Percentiles rank a stretch among this genome's conserved stretches.
Evolutionary conservation across 116 monocot species (phyloP).

Genomic region (Trichopus zeylanicus): DNA sequence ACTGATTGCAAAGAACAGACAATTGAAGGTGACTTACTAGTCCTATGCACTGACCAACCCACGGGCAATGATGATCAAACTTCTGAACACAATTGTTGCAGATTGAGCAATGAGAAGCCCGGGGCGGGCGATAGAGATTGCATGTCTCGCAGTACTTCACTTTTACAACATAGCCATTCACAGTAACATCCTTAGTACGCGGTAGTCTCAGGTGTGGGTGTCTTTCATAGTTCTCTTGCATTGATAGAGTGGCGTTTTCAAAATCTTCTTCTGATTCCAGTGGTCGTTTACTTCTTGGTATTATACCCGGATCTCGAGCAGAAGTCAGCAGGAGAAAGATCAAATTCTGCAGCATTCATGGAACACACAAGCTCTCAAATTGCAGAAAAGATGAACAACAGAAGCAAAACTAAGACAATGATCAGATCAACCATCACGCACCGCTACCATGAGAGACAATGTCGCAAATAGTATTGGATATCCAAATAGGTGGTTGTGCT

Average conservation of each 20-base stretch:
- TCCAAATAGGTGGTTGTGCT: not conserved
- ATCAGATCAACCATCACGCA: not conserved
- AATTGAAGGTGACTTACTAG: slow-evolving; percentile 32
- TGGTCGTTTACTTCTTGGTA: slow-evolving; percentile 66
- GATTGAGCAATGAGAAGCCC: slow-evolving; percentile 74
- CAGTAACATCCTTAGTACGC: slow-evolving; percentile 47
- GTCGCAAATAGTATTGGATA: not conserved
- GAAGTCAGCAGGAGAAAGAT: slow-evolving; percentile 49
- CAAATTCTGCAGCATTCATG: slow-evolving; percentile 42
- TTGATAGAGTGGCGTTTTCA: slow-evolving; percentile 18
- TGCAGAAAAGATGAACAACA: not conserved
- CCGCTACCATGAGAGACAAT: not conserved
- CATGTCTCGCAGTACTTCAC: slow-evolving; percentile 81
- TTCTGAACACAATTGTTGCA: slow-evolving; percentile 81
- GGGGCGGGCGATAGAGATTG: slow-evolving; percentile 77
- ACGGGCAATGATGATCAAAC: slow-evolving; percentile 86
- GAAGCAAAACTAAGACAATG: not conserved
- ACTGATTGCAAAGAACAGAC: not conserved
- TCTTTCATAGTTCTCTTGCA: slow-evolving; percentile 22
- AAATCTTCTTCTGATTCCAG: slow-evolving; percentile 47
- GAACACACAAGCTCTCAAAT: not conserved
- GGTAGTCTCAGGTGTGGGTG: slow-evolving; percentile 58
- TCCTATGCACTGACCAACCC: slow-evolving; percentile 89
- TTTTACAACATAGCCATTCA: slow-evolving; percentile 56
- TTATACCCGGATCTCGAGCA: slow-evolving; percentile 74